Evolutionary conservation across 345 rosid species (phyloP).

Genomic region (Rhizophora mangle): DNA sequence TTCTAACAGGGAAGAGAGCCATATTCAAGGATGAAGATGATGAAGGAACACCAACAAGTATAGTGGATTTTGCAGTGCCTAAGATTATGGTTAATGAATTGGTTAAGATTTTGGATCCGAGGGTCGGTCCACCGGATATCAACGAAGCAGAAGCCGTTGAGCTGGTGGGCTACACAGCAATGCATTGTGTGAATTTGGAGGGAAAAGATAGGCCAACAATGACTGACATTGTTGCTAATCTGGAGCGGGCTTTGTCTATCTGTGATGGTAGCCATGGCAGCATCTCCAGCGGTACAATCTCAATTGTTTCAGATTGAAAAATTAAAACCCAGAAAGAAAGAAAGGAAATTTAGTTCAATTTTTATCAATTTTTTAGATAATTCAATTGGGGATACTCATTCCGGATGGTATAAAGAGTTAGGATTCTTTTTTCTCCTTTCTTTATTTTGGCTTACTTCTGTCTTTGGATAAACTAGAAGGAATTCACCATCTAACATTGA

Average conservation of each 20-base stretch:
- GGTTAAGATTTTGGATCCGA: conserved; percentile 49
- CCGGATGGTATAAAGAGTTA: conserved; percentile 33
- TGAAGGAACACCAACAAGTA: conserved; percentile 43
- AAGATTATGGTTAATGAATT: conserved; percentile 44
- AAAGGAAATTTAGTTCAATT: not conserved
- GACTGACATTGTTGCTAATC: conserved; percentile 53
- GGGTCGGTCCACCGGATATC: conserved; percentile 52
- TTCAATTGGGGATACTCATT: conserved; percentile 6
- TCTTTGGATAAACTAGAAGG: not conserved
- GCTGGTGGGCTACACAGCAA: conserved; percentile 68
- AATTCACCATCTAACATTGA: conserved; percentile 23
- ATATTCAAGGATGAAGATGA: conserved; percentile 46
- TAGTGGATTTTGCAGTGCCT: conserved; percentile 70
- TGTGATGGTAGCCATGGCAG: conserved; percentile 48
- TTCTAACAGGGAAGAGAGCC: conserved; percentile 73
- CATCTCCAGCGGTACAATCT: conserved; percentile 57
- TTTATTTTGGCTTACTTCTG: no score
- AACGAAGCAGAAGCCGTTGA: conserved; percentile 82
- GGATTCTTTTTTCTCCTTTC: not conserved
- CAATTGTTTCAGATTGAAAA: conserved; percentile 50
- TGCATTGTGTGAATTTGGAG: conserved; percentile 72
- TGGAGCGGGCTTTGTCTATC: conserved; percentile 65
- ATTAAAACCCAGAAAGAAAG: not conserved
- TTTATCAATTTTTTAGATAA: conserved; percentile 11
- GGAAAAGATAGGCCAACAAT: conserved; percentile 70